Base-by-base conservation (phyloP, 441 rosid species). In the Eutrema salsugineum region DNA sequence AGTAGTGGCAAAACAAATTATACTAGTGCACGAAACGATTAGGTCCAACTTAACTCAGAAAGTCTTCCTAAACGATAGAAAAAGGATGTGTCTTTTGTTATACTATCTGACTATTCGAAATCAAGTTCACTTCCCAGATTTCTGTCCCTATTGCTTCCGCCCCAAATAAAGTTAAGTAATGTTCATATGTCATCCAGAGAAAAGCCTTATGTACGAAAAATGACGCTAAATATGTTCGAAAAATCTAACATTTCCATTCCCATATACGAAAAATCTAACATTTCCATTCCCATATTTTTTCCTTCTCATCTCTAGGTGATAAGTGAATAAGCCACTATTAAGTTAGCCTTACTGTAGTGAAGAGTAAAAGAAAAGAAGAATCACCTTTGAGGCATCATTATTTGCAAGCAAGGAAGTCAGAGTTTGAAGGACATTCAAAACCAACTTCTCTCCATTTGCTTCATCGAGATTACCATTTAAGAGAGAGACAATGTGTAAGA, bases 341-440 rank as follows among this genome's bases (percentile, higher is more conserved):
- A 39, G 20, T 44, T 51, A 60, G 1, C 28, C 69, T 24, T 60
- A 51, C 17, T 68, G 28, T 30, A 63, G 68, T 39, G 66, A 59
- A 70, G 11, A 72, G 59, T 8, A 63, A 72, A 58, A 53, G 27
- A 40, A 69, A 42, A 51, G 38, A 72, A 76, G 66, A 64, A 61
- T 61, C 82, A 93, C 98, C 99, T 96, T 93, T 44, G 99, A 91
- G 73, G 79, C 74, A 78, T 93, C 98, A 78, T 88, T 96, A 80
- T 78, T 83, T 43, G 94, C 91, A 68, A 96, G 93, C 77, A 96
- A 90, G 65, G 82, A 91, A 14, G 94, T 91, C 59, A 96, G 88
- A 68, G 98, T 88, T 69, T 87, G 88, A 58, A 96, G 94, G 76
- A 96, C 99, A 85, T 86, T 89, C 68, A 93, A 79, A 71, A 88